phyloP scores from a whole-genome alignment of 768 basidiomycete species.

The Suillus subaureus region DNA sequence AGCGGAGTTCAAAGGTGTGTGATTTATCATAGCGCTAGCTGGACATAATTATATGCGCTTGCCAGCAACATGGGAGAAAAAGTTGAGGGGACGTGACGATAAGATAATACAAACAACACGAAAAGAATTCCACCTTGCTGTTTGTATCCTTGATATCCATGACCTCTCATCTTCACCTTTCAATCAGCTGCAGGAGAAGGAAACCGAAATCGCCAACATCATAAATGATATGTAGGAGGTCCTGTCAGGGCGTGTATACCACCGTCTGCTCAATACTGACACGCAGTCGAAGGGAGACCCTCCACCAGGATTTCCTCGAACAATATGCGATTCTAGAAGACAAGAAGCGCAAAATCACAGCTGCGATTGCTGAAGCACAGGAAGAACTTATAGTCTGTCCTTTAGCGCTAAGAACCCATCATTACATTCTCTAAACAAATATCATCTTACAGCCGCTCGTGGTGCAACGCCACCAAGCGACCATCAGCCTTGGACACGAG shows the following conservation, averaged over 20 bases:
- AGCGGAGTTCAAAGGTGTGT: constrained; percentile 32
- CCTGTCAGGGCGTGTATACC: constrained; percentile 6
- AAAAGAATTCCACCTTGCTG: constrained; percentile 29
- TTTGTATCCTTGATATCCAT: constrained; percentile 5
- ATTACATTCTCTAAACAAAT: not conserved
- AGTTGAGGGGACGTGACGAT: constrained; percentile 27
- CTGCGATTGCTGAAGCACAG: constrained; percentile 27
- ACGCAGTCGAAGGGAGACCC: constrained; percentile 20
- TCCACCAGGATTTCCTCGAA: constrained; percentile 28
- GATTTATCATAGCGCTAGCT: not conserved
- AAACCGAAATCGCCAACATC: constrained; percentile 21
- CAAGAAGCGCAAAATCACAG: constrained; percentile 28
- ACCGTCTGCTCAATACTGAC: not conserved
- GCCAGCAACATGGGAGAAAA: constrained; percentile 37
- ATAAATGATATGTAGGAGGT: constrained; percentile 26
- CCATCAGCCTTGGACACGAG: constrained; percentile 20
- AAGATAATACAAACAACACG: constrained; percentile 24
- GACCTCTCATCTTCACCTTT: not conserved
- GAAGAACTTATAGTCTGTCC: constrained; percentile 27
- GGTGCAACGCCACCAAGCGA: constrained; percentile 30
- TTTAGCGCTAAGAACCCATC: not conserved
- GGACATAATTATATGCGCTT: not conserved
- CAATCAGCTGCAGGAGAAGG: constrained; percentile 26
- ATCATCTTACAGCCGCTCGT: constrained; percentile 25
- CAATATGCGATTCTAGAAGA: constrained; percentile 28